Evolutionary conservation across 2,329 filamentous ascomycete species (phyloP).

Genomic region (Fusarium nygamai): DNA sequence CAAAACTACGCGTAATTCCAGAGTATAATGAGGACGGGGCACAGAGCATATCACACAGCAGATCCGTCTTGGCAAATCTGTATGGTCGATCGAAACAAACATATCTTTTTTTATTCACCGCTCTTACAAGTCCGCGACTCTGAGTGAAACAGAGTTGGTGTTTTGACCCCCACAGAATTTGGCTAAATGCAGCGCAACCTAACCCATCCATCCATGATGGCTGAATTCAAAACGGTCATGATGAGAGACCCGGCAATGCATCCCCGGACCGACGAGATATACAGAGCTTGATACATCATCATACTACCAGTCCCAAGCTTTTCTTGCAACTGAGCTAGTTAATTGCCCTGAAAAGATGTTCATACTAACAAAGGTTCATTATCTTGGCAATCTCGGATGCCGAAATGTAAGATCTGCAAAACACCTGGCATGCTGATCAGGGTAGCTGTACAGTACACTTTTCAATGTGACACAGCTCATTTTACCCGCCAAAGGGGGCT

Average conservation of each 20-base stretch:
- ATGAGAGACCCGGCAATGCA: conserved; percentile 15
- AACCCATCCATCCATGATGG: conserved; percentile 21
- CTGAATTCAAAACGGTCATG: conserved; percentile 14
- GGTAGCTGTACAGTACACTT: background rate
- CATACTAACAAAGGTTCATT: background rate
- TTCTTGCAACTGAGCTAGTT: background rate
- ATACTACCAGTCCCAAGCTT: background rate
- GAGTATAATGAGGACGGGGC: background rate
- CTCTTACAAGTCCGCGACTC: background rate
- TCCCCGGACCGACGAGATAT: conserved; percentile 1
- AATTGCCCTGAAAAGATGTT: background rate
- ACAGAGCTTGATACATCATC: background rate
- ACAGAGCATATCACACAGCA: background rate
- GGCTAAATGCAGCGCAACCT: conserved; percentile 19
- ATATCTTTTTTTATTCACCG: background rate
- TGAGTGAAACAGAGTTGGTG: conserved; percentile 9
- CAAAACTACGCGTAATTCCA: background rate
- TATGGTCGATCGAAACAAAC: background rate
- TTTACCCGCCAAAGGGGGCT: background rate
- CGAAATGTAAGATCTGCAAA: background rate
- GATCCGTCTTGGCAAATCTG: background rate
- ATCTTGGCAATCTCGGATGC: background rate
- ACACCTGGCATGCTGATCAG: background rate
- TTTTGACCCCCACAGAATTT: conserved; percentile 13
- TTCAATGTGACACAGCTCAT: conserved; percentile 12